Evolutionary conservation across 106 monocot genomes (phyloP), one percentile per base, ranked within the genome.

Genomic region (Amphibolis antarctica): DNA sequence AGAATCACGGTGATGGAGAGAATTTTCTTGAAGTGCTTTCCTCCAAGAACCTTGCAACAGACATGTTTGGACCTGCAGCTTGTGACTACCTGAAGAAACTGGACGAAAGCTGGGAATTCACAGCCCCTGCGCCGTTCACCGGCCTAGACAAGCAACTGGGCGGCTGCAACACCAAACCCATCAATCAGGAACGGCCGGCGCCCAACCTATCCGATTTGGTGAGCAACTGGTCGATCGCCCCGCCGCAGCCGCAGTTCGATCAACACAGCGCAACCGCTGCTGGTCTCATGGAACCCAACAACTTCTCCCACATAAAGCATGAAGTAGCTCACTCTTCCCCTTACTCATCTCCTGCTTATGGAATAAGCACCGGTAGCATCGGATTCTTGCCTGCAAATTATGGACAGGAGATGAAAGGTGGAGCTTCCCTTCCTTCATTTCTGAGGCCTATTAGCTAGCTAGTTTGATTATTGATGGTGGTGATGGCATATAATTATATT

Each of bases 201-300:
- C n/a, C n/a, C n/a, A 79, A 78, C 49, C 57, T 88, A n/a, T 85
- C 88, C 0, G 88, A 83, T 47, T 29, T 88, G 55, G 83, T 85
- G 25, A 81, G 66, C 74, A 85, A 83, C 68, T 88, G 93, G 93
- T 88, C 93, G 15, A 81, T 93, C 42, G 88, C 85, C 25, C 83
- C 85, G 5, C 93, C 93, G 1, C 72, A 75, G 47, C 66, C 71
- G 2, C 51, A 78, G 17, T 28, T 66, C 58, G 70, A 67, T 20
- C 67, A 53, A 19, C 66, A 48, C n/a, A 22, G 25, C 13, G 23
- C 69, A 66, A 64, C 46, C 45, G 28, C 45, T n/a, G 43, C 22
- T 36, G 36, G 36, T 20, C 42, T 62, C 17, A 10, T 71, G 19
- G 20, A 57, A 0, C 31, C 62, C 10, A 45, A 56, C 22, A 47